These are phyloP conservation scores for Citrus hindsii DNA, from an alignment of 345 rosid species.

Conservation along the genomic window DNA sequence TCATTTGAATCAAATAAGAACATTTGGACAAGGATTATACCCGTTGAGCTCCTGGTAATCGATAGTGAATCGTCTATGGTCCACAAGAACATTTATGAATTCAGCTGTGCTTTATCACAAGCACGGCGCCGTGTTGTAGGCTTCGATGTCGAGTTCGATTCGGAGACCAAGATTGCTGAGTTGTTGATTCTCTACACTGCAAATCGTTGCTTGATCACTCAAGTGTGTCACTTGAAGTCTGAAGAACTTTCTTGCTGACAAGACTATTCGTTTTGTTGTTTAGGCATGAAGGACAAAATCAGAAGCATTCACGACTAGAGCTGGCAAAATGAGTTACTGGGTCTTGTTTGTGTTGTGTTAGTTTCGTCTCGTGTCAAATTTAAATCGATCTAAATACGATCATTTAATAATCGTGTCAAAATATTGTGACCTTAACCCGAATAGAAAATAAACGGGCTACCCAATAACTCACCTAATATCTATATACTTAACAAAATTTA, in stretches of 20 bases:
- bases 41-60: neutral
- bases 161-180: no score
- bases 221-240: neutral
- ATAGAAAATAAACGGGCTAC: no score
- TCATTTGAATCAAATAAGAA: no score
- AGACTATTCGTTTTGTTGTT: neutral
- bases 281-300: neutral
- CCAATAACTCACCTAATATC: no score
- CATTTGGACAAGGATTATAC: neutral
- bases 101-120: neutral
- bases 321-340: no score
- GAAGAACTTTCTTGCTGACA: neutral
- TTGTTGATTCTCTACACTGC: no score
- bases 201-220: neutral
- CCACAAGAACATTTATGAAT: neutral
- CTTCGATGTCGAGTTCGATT: neutral
- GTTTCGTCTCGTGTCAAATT: no score
- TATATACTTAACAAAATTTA: no score
- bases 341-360: no score
- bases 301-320: neutral
- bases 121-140: neutral
- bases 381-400: no score
- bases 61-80: neutral
- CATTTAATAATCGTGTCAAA: no score
- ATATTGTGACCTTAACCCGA: no score